Percentiles rank a stretch among this genome's conserved stretches.
These are phyloP conservation scores for Osmanthus fragrans DNA, from an alignment of 257 asterid genomes.

Conservation along the genomic window DNA sequence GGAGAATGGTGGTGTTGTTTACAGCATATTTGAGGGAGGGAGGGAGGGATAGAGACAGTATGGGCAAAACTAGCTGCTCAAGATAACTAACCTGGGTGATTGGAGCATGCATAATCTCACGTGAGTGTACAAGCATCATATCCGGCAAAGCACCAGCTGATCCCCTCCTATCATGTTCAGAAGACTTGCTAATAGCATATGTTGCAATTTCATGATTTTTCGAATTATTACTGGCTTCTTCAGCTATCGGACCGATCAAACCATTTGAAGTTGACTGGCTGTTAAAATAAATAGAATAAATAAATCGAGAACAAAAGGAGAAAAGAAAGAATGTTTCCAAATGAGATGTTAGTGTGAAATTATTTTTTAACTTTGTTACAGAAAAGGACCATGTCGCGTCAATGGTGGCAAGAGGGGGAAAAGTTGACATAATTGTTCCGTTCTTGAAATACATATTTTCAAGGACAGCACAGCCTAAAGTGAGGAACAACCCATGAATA, in stretches of 20 bases:
- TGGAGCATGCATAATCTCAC: constrained; percentile 73
- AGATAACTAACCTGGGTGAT: constrained; percentile 65
- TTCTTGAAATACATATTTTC: not conserved
- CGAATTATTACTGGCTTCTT: constrained; percentile 24
- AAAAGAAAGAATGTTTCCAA: not conserved
- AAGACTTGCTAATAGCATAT: constrained; percentile 30
- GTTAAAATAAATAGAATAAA: constrained; percentile 11
- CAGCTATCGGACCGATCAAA: constrained; percentile 15
- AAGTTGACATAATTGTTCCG: not conserved
- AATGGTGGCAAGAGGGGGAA: not conserved
- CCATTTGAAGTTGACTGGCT: constrained; percentile 34
- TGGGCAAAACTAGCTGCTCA: constrained; percentile 24
- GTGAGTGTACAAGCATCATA: constrained; percentile 77
- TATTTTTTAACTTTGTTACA: not conserved
- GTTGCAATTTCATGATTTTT: constrained; percentile 25
- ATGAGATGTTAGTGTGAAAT: not conserved
- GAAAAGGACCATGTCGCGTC: not conserved
- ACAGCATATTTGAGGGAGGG: constrained; percentile 8
- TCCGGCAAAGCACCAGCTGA: constrained; percentile 58
- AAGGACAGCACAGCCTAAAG: not conserved
- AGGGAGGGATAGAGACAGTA: not conserved
- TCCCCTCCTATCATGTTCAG: constrained; percentile 52
- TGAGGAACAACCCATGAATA: not conserved
- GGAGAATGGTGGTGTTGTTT: constrained; percentile 13
- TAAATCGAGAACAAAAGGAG: not conserved